Percentiles rank a stretch among this genome's conserved stretches.
phyloP scores from a whole-genome alignment of 805 yeast species.

The Suhomyces faveliae region DNA sequence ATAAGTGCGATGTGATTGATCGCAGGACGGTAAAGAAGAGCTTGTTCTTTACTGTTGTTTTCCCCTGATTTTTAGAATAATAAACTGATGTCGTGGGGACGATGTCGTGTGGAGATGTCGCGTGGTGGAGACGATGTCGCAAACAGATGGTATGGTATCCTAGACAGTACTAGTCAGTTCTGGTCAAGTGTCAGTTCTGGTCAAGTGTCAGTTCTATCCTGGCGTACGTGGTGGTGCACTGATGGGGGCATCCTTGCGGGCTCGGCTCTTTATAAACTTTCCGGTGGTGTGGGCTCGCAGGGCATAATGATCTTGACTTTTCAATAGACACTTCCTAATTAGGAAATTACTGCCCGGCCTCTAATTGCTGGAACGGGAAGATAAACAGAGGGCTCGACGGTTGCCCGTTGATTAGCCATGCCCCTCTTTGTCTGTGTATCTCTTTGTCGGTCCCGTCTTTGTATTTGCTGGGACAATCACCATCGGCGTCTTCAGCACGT shows the following conservation, averaged over 20 bases:
- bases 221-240: too few relatives aligned
- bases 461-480: too few relatives aligned
- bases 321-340: slow-evolving; percentile 4
- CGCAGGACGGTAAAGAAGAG: background rate
- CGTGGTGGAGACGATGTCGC: too few relatives aligned
- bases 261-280: background rate
- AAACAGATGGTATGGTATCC: too few relatives aligned
- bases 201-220: too few relatives aligned
- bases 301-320: background rate
- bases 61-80: background rate
- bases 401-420: background rate
- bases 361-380: slow-evolving; percentile 4
- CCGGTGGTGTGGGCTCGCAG: background rate
- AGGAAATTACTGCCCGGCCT: slow-evolving; percentile 2
- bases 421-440: slow-evolving; percentile 1
- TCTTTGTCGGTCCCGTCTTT: too few relatives aligned
- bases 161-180: too few relatives aligned
- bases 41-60: background rate
- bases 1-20: background rate
- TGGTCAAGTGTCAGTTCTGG: too few relatives aligned
- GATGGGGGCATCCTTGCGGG: too few relatives aligned
- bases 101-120: too few relatives aligned
- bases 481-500: too few relatives aligned
- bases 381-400: background rate
- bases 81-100: too few relatives aligned